phyloP scores from a whole-genome alignment of 495 filamentous ascomycete genomes.

The Aspergillus nidulans region DNA sequence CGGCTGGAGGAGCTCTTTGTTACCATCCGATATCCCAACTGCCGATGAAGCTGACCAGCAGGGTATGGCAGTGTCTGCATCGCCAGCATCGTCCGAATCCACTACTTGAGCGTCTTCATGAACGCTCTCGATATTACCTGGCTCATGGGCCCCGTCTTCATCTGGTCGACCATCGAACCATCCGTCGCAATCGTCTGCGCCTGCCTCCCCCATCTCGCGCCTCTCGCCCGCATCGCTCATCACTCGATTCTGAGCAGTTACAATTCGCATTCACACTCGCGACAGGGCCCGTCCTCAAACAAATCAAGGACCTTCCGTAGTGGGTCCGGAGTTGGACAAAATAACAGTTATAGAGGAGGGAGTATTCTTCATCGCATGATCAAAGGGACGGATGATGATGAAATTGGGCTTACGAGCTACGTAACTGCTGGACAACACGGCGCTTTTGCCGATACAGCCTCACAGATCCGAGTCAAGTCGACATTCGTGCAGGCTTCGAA shows the following conservation, averaged over 20 bases:
- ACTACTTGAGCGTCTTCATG: conserved; percentile 1
- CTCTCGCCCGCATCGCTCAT: not conserved
- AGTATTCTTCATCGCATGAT: not conserved
- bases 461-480: not conserved
- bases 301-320: not conserved
- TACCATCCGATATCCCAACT: too few species aligned
- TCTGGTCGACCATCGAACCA: conserved; percentile 2
- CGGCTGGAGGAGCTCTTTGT: too few species aligned
- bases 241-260: not conserved
- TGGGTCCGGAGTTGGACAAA: not conserved
- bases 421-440: not conserved
- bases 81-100: conserved; percentile 3
- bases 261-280: not conserved
- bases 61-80: not conserved
- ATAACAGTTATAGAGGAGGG: not conserved
- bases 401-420: not conserved
- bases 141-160: conserved; percentile 1
- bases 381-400: not conserved
- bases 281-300: not conserved
- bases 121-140: conserved; percentile 1
- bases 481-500: not conserved
- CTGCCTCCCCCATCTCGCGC: conserved; percentile 1
- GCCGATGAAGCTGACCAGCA: not conserved
- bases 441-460: not conserved
- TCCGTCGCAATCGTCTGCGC: conserved; percentile 3